A percentile compares a stretch with the other conserved stretches of the same genome.
Conservation (phyloP, 192 early-diverging fungal species). For the Linnemannia elongata region DNA sequence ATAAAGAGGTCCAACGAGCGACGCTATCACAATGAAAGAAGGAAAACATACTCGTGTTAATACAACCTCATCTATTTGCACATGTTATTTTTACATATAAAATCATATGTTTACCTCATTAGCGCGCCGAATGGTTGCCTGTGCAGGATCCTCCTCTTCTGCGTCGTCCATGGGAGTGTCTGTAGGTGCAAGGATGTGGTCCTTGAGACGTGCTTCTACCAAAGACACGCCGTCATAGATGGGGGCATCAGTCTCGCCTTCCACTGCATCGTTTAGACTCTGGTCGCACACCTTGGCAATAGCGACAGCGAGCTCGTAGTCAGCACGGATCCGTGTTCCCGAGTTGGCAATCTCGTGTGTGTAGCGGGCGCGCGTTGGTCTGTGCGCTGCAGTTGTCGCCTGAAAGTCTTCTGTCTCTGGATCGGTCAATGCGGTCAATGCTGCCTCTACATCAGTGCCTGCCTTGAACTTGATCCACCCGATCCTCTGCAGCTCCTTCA, state of each 20-base stretch:
- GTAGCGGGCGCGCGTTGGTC: conserved; percentile 65
- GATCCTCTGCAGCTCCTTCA: conserved; percentile 88
- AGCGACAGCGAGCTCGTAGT: conserved; percentile 74
- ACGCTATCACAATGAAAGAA: conserved; percentile 11
- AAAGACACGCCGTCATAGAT: conserved; percentile 28
- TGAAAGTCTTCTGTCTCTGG: conserved; percentile 48
- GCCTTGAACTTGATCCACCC: conserved; percentile 94
- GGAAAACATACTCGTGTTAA: not conserved
- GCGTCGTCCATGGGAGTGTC: conserved; percentile 36
- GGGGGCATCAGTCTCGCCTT: conserved; percentile 25
- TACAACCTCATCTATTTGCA: not conserved
- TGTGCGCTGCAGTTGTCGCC: conserved; percentile 23
- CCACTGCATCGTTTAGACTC: conserved; percentile 51
- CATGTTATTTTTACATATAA: not conserved
- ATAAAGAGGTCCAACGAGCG: conserved; percentile 83
- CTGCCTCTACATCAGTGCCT: conserved; percentile 85
- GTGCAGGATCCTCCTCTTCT: conserved; percentile 32
- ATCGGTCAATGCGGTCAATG: conserved; percentile 61
- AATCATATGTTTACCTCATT: conserved; percentile 18
- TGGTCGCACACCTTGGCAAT: conserved; percentile 72
- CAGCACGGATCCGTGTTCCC: conserved; percentile 78
- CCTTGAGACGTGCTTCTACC: conserved; percentile 27
- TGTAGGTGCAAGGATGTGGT: conserved; percentile 26
- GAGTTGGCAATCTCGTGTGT: conserved; percentile 81
- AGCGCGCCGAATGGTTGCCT: conserved; percentile 10